Evolutionary conservation across 192 early-diverging fungal species (phyloP).

Genomic region (Rhizophlyctis rosea): DNA sequence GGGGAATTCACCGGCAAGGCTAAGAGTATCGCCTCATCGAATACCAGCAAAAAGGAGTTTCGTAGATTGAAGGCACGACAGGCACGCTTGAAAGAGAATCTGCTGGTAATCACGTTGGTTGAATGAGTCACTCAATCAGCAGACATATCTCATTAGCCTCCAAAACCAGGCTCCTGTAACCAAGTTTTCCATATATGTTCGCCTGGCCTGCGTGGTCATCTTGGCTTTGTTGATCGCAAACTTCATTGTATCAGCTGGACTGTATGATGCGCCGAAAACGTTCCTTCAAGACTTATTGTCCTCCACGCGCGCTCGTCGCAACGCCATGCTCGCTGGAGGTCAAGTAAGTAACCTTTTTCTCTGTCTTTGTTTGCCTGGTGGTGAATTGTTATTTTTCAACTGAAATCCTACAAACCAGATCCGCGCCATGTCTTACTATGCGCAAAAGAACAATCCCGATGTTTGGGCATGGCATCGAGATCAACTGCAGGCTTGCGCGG

Average conservation of each 20-base stretch:
- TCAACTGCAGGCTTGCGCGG: constrained; percentile 2
- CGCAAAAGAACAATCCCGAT: not conserved
- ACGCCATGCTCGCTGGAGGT: not conserved
- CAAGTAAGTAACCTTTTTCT: not conserved
- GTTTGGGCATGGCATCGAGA: constrained; percentile 2
- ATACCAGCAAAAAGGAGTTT: not conserved
- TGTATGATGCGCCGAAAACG: constrained; percentile 5
- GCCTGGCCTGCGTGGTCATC: too few species aligned
- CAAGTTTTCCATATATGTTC: too few species aligned
- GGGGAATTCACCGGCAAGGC: too few species aligned
- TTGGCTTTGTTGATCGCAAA: constrained; percentile 12
- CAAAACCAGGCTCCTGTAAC: too few species aligned
- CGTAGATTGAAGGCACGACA: constrained; percentile 2
- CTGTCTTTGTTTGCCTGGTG: constrained; percentile 1
- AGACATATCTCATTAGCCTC: too few species aligned
- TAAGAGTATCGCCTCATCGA: too few species aligned
- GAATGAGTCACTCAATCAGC: too few species aligned
- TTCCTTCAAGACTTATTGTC: not conserved
- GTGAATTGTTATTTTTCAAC: not conserved
- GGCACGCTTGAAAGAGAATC: not conserved
- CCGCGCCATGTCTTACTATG: not conserved
- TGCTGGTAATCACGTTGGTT: not conserved
- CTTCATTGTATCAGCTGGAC: not conserved
- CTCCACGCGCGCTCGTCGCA: too few species aligned
- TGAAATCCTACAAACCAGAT: not conserved